phyloP scores from a whole-genome alignment of 805 yeast genomes.

The Huiozyma sinensis region DNA sequence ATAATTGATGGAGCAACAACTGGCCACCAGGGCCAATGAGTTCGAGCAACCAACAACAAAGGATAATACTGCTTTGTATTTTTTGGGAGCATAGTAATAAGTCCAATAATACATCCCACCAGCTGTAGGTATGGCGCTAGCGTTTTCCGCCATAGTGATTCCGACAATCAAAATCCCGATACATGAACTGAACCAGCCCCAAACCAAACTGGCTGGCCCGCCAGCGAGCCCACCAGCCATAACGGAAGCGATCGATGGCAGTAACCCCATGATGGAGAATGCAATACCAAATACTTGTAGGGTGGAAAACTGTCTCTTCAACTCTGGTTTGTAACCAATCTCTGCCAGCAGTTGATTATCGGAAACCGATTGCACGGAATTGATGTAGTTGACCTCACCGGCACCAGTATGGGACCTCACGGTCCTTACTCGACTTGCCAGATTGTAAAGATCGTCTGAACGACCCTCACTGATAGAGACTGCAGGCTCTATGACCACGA shows the following conservation, averaged over 20 bases:
- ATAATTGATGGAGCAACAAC: constrained; percentile 56
- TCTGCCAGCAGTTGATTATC: constrained; percentile 21
- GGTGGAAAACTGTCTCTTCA: constrained; percentile 49
- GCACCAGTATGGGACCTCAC: constrained; percentile 15
- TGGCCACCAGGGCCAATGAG: constrained; percentile 55
- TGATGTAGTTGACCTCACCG: constrained; percentile 19
- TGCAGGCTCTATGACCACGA: no score
- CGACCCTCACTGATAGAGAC: not conserved
- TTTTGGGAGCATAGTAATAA: constrained; percentile 51
- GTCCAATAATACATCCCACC: constrained; percentile 70
- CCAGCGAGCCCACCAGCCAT: constrained; percentile 44
- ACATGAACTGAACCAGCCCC: constrained; percentile 61
- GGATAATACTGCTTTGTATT: constrained; percentile 40
- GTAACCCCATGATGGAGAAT: constrained; percentile 60
- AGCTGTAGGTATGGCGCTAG: constrained; percentile 61
- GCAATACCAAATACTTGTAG: constrained; percentile 62
- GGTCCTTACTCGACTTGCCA: constrained; percentile 2
- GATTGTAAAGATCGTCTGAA: not conserved
- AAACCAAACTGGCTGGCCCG: constrained; percentile 49
- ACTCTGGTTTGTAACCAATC: constrained; percentile 63
- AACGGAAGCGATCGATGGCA: constrained; percentile 53
- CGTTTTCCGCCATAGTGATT: constrained; percentile 52
- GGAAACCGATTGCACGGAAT: constrained; percentile 12
- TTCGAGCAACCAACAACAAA: constrained; percentile 59
- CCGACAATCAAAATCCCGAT: constrained; percentile 49